These are phyloP conservation scores for Colletotrichum tropicale DNA, from an alignment of 2,329 filamentous ascomycete species.

Conservation along the genomic window DNA sequence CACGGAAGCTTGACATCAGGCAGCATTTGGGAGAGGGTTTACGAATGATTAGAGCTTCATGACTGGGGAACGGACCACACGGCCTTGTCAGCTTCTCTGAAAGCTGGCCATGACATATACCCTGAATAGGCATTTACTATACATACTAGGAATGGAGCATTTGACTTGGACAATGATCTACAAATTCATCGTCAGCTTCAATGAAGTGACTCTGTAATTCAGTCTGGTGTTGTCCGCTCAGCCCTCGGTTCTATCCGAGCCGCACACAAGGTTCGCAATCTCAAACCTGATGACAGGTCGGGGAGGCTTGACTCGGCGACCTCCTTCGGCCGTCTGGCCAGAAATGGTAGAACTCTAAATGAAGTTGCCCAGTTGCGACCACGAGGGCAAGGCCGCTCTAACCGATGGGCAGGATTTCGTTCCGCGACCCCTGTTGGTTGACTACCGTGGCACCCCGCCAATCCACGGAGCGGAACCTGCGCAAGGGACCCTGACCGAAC, in stretches of 20 bases:
- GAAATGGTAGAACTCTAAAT: background rate
- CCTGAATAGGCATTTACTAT: background rate
- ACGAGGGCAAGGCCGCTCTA: background rate
- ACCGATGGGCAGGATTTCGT: background rate
- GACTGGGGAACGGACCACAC: background rate
- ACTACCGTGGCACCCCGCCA: background rate
- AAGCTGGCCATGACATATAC: background rate
- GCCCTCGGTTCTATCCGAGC: background rate
- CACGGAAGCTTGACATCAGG: background rate
- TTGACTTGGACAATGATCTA: background rate
- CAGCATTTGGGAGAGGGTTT: background rate
- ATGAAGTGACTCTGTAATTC: background rate
- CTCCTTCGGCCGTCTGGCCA: background rate
- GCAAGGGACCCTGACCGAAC: background rate
- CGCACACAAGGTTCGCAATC: background rate
- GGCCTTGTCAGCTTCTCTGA: background rate
- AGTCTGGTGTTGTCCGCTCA: background rate
- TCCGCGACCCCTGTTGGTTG: background rate
- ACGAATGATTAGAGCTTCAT: background rate
- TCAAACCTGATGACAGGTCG: background rate
- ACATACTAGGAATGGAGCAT: background rate
- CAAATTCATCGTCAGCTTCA: background rate
- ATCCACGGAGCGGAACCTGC: background rate
- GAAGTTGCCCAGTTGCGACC: background rate
- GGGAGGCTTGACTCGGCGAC: background rate